phyloP scores from a whole-genome alignment of 495 filamentous ascomycete species.

The Xeromyces bisporus region DNA sequence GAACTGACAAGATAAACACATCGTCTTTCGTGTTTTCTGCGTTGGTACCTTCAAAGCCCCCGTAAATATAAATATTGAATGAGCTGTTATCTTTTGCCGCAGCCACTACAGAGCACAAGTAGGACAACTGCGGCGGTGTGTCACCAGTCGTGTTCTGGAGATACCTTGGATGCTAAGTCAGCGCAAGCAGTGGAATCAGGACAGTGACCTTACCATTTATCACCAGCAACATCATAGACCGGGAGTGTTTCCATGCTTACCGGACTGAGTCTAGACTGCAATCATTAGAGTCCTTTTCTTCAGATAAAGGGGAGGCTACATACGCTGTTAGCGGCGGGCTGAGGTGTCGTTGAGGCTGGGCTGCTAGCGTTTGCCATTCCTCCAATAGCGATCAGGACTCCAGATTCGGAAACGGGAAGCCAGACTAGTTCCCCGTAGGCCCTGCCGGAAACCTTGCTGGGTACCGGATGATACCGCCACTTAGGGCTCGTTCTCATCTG shows the following conservation, averaged over 20 bases:
- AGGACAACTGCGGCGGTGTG: constrained; percentile 33
- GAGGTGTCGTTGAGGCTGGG: no score
- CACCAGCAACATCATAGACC: constrained; percentile 46
- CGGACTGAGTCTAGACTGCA: constrained; percentile 29
- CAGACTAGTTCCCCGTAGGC: constrained; percentile 50
- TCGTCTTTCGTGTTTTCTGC: constrained; percentile 35
- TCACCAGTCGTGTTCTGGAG: constrained; percentile 41
- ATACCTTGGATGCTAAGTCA: constrained; percentile 21
- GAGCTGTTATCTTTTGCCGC: constrained; percentile 42
- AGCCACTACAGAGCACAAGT: constrained; percentile 51
- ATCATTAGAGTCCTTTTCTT: constrained; percentile 7
- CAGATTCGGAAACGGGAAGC: constrained; percentile 47
- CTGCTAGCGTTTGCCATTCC: constrained; percentile 46
- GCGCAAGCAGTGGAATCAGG: not conserved
- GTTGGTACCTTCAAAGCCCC: constrained; percentile 42
- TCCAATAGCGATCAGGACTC: constrained; percentile 48
- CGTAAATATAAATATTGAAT: constrained; percentile 62
- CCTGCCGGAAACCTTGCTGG: constrained; percentile 31
- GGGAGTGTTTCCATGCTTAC: constrained; percentile 46
- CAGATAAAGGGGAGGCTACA: no score
- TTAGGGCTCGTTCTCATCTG: constrained; percentile 31
- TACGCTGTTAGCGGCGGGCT: no score
- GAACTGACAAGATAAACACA: constrained; percentile 58
- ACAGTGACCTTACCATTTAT: constrained; percentile 24
- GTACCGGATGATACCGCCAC: constrained; percentile 42